Conservation (phyloP, 306 rosid species). For the Arachis hypogaea region DNA sequence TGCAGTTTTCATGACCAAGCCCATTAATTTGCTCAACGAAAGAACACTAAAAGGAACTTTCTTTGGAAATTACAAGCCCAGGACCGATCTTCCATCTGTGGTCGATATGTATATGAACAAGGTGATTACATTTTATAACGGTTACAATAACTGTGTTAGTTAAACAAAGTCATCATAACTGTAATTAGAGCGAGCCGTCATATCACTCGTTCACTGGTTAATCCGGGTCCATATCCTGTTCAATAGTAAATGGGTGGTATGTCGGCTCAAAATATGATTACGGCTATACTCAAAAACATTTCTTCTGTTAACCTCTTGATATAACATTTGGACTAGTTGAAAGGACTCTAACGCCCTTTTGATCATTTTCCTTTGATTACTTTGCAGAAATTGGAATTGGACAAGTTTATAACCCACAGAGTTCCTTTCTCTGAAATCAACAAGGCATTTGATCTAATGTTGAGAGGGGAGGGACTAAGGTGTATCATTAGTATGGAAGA, state of each 20-base stretch:
- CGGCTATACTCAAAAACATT: too few species aligned
- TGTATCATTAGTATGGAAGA: conserved; percentile 56
- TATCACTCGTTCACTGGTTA: too few species aligned
- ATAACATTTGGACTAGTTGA: background rate
- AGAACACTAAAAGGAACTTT: conserved; percentile 62
- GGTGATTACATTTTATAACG: conserved; percentile 29
- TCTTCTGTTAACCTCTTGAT: background rate
- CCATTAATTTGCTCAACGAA: conserved; percentile 45
- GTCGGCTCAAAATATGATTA: too few species aligned
- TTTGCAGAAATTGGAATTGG: conserved; percentile 51
- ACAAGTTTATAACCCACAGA: conserved; percentile 54
- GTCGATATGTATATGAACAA: conserved; percentile 62
- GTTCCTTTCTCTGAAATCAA: conserved; percentile 59
- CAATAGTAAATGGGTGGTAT: too few species aligned
- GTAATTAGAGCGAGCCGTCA: too few species aligned
- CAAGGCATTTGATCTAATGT: conserved; percentile 56
- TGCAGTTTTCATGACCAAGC: conserved; percentile 50
- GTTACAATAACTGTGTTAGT: background rate
- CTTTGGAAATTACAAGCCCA: conserved; percentile 62
- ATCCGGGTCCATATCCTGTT: too few species aligned
- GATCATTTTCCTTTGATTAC: background rate
- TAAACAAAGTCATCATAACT: too few species aligned
- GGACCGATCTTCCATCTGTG: conserved; percentile 49
- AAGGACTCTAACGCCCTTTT: background rate
- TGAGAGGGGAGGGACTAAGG: conserved; percentile 49